Percentiles rank a stretch among this genome's conserved stretches.
Conservation (phyloP, 257 asterid species). For the Prunella vulgaris region DNA sequence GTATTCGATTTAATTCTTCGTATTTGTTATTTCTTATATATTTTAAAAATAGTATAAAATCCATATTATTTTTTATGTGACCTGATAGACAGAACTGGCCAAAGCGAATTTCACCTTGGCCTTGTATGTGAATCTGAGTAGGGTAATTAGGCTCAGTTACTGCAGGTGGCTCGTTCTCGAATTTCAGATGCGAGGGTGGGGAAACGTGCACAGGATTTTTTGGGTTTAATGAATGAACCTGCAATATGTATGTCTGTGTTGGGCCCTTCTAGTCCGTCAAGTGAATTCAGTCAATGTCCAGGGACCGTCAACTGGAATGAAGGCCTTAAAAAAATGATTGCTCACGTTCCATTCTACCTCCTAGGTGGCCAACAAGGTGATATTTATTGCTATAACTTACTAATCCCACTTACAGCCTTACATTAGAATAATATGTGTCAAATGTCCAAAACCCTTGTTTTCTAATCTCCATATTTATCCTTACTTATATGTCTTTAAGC, state of each 20-base stretch:
- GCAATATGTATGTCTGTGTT: slow-evolving; percentile 77
- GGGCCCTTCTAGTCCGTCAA: slow-evolving; percentile 63
- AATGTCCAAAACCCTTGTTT: not conserved
- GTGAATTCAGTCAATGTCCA: slow-evolving; percentile 46
- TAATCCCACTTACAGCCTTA: not conserved
- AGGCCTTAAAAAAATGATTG: slow-evolving; percentile 63
- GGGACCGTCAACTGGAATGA: slow-evolving; percentile 82
- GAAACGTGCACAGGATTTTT: slow-evolving; percentile 79
- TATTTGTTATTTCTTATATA: no score
- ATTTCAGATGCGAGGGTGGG: slow-evolving; percentile 76
- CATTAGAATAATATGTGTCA: not conserved
- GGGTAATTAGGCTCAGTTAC: not conserved
- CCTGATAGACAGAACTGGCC: no score
- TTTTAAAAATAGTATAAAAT: no score
- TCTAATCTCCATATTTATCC: not conserved
- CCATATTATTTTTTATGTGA: no score
- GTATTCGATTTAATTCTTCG: no score
- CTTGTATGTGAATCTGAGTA: no score
- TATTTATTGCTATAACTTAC: not conserved
- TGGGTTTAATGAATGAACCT: slow-evolving; percentile 88
- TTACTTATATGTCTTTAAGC: not conserved
- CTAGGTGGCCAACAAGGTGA: slow-evolving; percentile 83
- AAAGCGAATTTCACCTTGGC: no score
- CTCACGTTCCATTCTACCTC: slow-evolving; percentile 77
- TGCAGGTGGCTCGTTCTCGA: slow-evolving; percentile 86